Evolutionary conservation across 177 flowering plant genomes (phyloP).

Genomic region (Vitis hybrid): DNA sequence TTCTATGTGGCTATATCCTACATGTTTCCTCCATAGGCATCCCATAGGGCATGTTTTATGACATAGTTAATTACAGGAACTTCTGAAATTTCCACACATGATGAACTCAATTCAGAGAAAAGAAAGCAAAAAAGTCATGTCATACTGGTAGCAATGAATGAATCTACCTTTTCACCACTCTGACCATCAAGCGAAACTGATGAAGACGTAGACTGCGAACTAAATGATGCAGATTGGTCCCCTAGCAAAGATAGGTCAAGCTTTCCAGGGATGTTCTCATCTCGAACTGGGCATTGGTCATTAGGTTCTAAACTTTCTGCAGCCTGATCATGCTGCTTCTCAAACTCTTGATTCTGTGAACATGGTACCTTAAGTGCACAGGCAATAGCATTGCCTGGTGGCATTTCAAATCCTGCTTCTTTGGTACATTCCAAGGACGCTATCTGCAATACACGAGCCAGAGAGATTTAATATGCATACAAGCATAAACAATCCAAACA

Average conservation of each 20-base stretch:
- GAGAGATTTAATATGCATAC: not conserved
- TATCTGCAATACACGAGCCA: conserved; percentile 29
- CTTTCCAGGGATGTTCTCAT: conserved; percentile 11
- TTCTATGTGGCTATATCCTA: no score
- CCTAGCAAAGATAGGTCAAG: conserved; percentile 13
- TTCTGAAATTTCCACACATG: not conserved
- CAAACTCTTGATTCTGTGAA: conserved; percentile 26
- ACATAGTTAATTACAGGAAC: not conserved
- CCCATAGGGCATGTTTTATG: no score
- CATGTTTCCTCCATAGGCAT: no score
- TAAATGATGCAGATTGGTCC: conserved; percentile 1
- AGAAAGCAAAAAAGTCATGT: not conserved
- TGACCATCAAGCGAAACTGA: conserved; percentile 12
- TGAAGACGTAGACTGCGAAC: conserved; percentile 12
- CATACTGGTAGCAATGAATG: not conserved
- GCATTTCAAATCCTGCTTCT: conserved; percentile 16
- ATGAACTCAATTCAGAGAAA: not conserved
- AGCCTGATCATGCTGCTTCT: conserved; percentile 17
- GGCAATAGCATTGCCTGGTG: conserved; percentile 21
- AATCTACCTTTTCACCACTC: conserved; percentile 26
- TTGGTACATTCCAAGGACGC: conserved; percentile 36
- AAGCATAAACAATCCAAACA: not conserved
- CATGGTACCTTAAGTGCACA: conserved; percentile 35
- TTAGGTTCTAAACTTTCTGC: conserved; percentile 14
- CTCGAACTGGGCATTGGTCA: conserved; percentile 42